Base-by-base conservation (phyloP, 257 asterid genomes). In the Jacaranda mimosifolia region DNA sequence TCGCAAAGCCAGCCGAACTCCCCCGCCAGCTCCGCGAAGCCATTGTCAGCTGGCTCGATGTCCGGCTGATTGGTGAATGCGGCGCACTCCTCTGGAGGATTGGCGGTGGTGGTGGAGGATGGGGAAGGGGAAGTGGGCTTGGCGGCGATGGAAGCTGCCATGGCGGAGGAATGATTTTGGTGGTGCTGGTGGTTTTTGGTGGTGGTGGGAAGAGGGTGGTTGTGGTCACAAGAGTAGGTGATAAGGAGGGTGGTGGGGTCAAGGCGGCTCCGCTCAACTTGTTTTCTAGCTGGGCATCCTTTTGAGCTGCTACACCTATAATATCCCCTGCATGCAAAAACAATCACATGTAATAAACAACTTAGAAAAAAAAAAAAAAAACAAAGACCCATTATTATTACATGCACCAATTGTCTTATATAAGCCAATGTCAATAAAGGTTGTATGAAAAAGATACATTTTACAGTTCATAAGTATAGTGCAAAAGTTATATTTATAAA, bases 241-340 rank as follows among this genome's bases (percentile, higher is more conserved):
- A 92, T 84, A 15, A 85, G 92, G 66, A 92, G 90, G 83, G 75
- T 83, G 86, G 94, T 89, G 82, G 96, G 96, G 83, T 92, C 93
- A 35, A 81, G 87, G 80, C 87, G 90, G 86, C 91, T 89, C 67
- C 96, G 81, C 76, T 92, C 97, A 5, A 90, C 97, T 87, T 92
- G 97, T 80, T 92, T 92, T 84, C 92, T 92, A 9, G 96, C 92
- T 11, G 94, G 93, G 81, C 97, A 92, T 0, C 97, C 94, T 83
- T 92, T 92, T 18, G 94, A 87, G 71, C 96, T 89, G 77, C 97
- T 92, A 45, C 97, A 92, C 68, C 97, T 79, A 80, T 92, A 92
- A 77, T 92, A 92, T 81, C 92, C 97, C 83, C 97, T 92, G 89
- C 70, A 80, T 81, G 81, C 76, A 79, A 81, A 48, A 39, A 35